phyloP scores from a whole-genome alignment of 495 filamentous ascomycete species.

The Amphirosellinia nigrospora region DNA sequence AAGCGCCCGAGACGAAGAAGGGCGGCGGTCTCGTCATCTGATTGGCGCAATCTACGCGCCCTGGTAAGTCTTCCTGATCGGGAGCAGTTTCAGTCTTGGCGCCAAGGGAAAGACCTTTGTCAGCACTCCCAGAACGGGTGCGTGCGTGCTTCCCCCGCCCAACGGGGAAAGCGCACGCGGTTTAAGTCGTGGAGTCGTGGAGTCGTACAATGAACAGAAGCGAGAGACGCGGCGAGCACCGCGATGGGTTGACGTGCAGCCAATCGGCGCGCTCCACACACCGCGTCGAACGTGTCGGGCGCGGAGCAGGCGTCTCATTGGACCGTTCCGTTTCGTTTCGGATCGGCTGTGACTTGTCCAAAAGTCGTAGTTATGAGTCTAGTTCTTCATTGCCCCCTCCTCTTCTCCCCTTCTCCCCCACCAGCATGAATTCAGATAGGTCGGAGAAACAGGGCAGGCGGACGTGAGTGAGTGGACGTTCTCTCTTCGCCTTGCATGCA shows the following conservation, averaged over 20 bases:
- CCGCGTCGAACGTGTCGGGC: conserved; percentile 16
- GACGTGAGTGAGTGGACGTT: neutral
- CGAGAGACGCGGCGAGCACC: conserved; percentile 8
- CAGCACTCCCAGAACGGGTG: neutral
- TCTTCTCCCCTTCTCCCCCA: neutral
- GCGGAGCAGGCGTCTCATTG: conserved; percentile 1
- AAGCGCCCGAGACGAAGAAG: conserved; percentile 23
- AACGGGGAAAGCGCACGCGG: conserved; percentile 18
- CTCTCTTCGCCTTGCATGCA: neutral
- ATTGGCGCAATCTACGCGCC: conserved; percentile 21
- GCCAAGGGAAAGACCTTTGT: neutral
- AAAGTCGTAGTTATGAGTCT: neutral
- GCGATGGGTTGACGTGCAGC: conserved; percentile 21
- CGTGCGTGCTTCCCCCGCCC: neutral
- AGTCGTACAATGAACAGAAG: neutral
- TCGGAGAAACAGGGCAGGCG: neutral
- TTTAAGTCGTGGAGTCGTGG: neutral
- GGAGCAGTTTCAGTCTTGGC: conserved; percentile 1
- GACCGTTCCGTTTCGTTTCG: neutral
- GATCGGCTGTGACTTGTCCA: conserved; percentile 9
- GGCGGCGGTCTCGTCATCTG: neutral
- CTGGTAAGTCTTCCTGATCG: neutral
- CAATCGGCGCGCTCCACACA: conserved; percentile 28
- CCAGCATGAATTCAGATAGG: conserved; percentile 13
- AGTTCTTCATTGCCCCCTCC: too few species aligned